Base-by-base conservation (phyloP, 768 basidiomycete genomes). In the Phaeotremella skinneri region DNA sequence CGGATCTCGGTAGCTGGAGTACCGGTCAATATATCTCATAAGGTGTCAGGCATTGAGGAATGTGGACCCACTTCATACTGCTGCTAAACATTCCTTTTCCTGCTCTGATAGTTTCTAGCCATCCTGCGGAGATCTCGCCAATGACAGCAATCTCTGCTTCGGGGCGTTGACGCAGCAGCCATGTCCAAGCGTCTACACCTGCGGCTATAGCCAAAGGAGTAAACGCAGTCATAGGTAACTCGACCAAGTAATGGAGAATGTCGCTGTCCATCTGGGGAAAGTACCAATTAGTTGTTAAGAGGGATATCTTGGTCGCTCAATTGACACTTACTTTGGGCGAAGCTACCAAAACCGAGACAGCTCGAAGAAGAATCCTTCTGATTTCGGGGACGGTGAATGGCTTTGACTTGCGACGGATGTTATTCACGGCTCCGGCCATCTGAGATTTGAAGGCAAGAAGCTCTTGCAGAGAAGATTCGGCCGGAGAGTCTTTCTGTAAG, bases 171-270 rank as follows among this genome's bases (percentile, higher is more conserved):
- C 89, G 85, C 52, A 96, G 87, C 0, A 96, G 82, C 93, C 93
- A 97, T 2, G 88, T 91, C 96, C 96, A 98, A 9, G 88, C 87
- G 71, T 98, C 92, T 42, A 92, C 86, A 0, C 90, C 93, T 1
- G 89, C 84, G 16, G 89, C 83, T 56, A 97, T 84, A 0, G 91
- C 85, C 3, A 89, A 80, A 0, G 92, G 90, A 0, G 89, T 92
- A 62, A 90, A 90, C 2, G 89, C 86, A 56, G 89, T 87, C 67
- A 98, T 89, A 0, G 96, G 96, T 17, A 98, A 76, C 31, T 83
- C 81, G 6, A 98, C 92, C 25, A 98, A 80, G 74, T 91, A 87
- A 76, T 90, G 88, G 9, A 98, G 79, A 14, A 98, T 80, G 23
- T 88, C 88, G 69, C 88, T 83, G 58, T 98, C 90, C 71, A 85